phyloP scores from a whole-genome alignment of 2,329 filamentous ascomycete genomes.

The Neopestalotiopsis sp. region DNA sequence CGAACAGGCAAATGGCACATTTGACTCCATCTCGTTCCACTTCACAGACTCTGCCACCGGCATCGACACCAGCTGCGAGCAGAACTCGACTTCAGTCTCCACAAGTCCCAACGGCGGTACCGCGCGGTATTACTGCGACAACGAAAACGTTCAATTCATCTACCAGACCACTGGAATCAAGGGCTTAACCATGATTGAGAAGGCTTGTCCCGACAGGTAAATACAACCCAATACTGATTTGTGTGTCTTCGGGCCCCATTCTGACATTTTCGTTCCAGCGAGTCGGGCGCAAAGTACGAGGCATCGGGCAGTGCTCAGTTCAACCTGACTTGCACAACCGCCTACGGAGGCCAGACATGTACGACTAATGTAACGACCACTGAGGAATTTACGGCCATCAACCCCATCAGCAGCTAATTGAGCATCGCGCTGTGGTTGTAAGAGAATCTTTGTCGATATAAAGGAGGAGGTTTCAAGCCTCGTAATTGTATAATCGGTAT shows the following conservation, averaged over 20 bases:
- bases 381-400: conserved; percentile 18
- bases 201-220: conserved; percentile 33
- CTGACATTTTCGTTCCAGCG: not conserved
- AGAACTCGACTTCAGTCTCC: conserved; percentile 31
- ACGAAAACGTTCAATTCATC: conserved; percentile 33
- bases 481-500: not conserved
- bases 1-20: conserved; percentile 24
- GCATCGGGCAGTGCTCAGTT: conserved; percentile 24
- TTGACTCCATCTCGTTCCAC: conserved; percentile 29
- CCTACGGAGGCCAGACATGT: conserved; percentile 12
- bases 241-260: not conserved
- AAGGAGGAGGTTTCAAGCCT: not conserved
- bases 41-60: conserved; percentile 32
- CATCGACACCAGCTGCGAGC: conserved; percentile 32
- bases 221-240: conserved; percentile 1
- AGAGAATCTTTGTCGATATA: not conserved
- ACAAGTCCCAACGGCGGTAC: conserved; percentile 21
- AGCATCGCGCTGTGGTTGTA: not conserved
- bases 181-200: conserved; percentile 33
- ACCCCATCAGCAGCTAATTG: conserved; percentile 4
- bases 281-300: conserved; percentile 22
- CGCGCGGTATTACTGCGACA: conserved; percentile 32
- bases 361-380: not conserved
- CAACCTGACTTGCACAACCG: conserved; percentile 13
- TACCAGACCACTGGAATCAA: conserved; percentile 32